Evolutionary conservation across 345 rosid species (phyloP), one percentile per base, ranked within the genome.

Genomic region (Hypericum perforatum): DNA sequence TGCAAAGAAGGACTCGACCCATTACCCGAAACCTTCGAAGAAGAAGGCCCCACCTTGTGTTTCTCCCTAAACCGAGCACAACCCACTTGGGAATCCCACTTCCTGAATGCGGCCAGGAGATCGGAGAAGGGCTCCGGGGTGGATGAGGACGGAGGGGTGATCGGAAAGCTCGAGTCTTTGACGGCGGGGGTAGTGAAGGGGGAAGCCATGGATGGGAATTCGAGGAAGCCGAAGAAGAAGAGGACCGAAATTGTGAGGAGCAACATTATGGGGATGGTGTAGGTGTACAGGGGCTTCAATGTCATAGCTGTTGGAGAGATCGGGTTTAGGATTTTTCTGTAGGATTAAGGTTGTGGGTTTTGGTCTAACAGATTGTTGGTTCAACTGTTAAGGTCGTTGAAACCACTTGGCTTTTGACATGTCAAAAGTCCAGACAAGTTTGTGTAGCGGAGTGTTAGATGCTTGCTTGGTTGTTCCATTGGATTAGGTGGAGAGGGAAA

Each of bases 51-150:
- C 11, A 42, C 74, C 57, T 38, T 61, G n/a, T 65, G 70, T 54
- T 44, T 67, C 59, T 66, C 81, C 62, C 56, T 74, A 60, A 85
- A 91, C 54, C 48, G 95, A 38, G 63, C 72, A 63, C 98, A 91
- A 45, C 98, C 98, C 65, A 91, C 81, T 46, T 57, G 68, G 11
- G 86, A 75, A 50, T 87, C 98, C 98, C 98, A 91, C 56, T 68
- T 76, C 68, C 11, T 45, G 72, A 67, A 91, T 53, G 83, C 86
- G 5, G 44, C 7, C 5, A 79, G 41, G 50, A 91, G 45, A 37
- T 91, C 79, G 37, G 73, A 65, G 60, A 91, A 91, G 0, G 96
- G 85, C 22, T 82, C 77, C 10, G 74, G 62, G 6, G 13, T 22
- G 11, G 66, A 16, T 39, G 32, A 22, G 49, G 37, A 29, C 61